phyloP scores from a whole-genome alignment of 2,329 filamentous ascomycete species.

The Aspergillus sp. region DNA sequence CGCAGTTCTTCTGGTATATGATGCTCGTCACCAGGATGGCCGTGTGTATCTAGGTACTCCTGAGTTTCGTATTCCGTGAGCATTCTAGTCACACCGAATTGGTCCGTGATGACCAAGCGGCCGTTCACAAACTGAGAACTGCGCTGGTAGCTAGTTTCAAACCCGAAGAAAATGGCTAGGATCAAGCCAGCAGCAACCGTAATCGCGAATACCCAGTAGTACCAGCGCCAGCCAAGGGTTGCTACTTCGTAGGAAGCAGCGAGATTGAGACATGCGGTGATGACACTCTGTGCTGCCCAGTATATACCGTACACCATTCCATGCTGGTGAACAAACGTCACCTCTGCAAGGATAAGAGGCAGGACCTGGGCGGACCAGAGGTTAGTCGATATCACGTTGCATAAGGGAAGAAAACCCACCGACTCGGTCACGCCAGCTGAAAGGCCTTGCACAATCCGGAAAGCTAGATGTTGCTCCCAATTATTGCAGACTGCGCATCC shows the following conservation, averaged over 20 bases:
- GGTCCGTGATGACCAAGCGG: constrained; percentile 38
- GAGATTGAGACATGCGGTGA: constrained; percentile 34
- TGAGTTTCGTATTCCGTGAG: constrained; percentile 32
- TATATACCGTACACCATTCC: constrained; percentile 38
- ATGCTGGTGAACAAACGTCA: constrained; percentile 43
- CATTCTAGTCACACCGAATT: constrained; percentile 40
- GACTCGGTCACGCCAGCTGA: constrained; percentile 43
- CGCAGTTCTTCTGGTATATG: neutral
- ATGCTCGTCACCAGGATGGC: neutral
- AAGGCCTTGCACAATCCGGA: constrained; percentile 38
- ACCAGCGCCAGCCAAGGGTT: constrained; percentile 42
- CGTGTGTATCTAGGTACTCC: constrained; percentile 1
- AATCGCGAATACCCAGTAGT: constrained; percentile 43
- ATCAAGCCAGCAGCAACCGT: constrained; percentile 37
- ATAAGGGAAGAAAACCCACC: constrained; percentile 5
- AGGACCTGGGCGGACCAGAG: constrained; percentile 25
- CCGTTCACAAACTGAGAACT: constrained; percentile 34
- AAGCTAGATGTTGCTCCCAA: constrained; percentile 38
- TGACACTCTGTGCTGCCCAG: constrained; percentile 40
- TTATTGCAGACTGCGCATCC: constrained; percentile 33
- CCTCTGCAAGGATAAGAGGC: constrained; percentile 41
- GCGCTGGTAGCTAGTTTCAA: constrained; percentile 44
- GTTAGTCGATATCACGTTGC: neutral
- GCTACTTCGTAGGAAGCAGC: constrained; percentile 37
- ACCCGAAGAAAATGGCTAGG: constrained; percentile 38